Evolutionary conservation across 805 yeast genomes (phyloP), one percentile per base, ranked within the genome.

Genomic region (Pichia occidentalis): DNA sequence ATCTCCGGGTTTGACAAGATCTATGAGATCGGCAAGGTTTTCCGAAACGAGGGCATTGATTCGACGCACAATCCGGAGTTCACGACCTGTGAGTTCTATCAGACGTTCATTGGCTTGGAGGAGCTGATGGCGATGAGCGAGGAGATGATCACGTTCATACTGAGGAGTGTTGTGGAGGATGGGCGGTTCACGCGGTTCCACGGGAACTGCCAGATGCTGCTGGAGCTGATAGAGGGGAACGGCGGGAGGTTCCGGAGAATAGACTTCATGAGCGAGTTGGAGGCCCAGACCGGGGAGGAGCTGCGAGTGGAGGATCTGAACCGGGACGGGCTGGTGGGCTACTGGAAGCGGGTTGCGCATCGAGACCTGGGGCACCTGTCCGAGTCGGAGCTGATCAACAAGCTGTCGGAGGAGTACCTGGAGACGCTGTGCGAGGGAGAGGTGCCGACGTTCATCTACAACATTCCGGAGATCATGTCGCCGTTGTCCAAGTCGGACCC

Each of bases 51-150:
- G 61, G 95, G 97, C 6, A 69, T 90, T 21, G 98, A 90, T 56
- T 68, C 82, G 2, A 84, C 95, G 0, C 98, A 90, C 57, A 92
- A 90, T 59, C 95, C 96, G 0, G 98, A 90, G 53, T 90, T 88
- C 56, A 80, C 95, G 1, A 75, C 86, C 2, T 78, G 95, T 54
- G 98, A 90, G 56, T 84, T 86, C 50, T 90, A 90, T 56, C 83
- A 81, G 50, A 70, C 84, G 0, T 87, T 71, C 53, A 75, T 81
- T 1, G 65, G 72, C 8, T 61, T 92, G 46, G 71, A 73, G 1
- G 83, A 83, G 20, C 62, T 90, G 42, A 82, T 86, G 70, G 42
- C 39, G 0, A 49, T 79, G 24, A 80, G 94, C 1, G 82, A 85
- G 50, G 60, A 63, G 0, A 47, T 88, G 38, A 68, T 87, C 29